phyloP scores from a whole-genome alignment of 108 stramenopile genomes.

The Aurantiochytrium sp. region DNA sequence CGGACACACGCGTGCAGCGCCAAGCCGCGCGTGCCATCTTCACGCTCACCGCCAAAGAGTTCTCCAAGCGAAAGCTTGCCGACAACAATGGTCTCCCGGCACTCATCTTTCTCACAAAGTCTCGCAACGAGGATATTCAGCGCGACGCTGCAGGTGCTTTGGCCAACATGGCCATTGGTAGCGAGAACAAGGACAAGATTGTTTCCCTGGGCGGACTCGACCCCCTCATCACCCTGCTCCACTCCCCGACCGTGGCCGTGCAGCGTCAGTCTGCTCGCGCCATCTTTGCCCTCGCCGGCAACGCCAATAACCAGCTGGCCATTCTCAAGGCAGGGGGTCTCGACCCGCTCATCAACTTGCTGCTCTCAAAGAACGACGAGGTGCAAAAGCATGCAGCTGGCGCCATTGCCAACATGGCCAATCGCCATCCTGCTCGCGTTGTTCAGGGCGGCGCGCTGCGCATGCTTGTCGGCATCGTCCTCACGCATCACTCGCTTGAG shows the following conservation, averaged over 20 bases:
- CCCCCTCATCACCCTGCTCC: not conserved
- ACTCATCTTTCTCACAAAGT: not conserved
- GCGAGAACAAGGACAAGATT: not conserved
- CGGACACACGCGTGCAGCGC: not conserved
- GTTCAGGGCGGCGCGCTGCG: not conserved
- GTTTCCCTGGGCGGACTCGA: not conserved
- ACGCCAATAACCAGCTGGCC: not conserved
- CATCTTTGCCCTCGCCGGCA: not conserved
- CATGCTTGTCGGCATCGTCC: not conserved
- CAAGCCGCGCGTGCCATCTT: conserved; percentile 11
- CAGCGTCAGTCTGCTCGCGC: conserved; percentile 1
- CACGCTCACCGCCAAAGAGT: conserved; percentile 10
- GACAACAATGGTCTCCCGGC: not conserved
- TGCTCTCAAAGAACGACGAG: not conserved
- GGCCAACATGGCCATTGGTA: conserved; percentile 12
- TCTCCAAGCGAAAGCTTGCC: not conserved
- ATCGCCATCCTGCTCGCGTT: not conserved
- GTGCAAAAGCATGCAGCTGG: conserved; percentile 11
- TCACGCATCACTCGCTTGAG: not conserved
- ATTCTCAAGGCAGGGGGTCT: not conserved
- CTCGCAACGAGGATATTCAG: not conserved
- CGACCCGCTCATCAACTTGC: not conserved
- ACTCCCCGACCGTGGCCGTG: not conserved
- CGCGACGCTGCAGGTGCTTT: not conserved
- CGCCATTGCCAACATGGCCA: conserved; percentile 14